Conservation (phyloP, 2,329 filamentous ascomycete species). For the Sporothrix curviconia region DNA sequence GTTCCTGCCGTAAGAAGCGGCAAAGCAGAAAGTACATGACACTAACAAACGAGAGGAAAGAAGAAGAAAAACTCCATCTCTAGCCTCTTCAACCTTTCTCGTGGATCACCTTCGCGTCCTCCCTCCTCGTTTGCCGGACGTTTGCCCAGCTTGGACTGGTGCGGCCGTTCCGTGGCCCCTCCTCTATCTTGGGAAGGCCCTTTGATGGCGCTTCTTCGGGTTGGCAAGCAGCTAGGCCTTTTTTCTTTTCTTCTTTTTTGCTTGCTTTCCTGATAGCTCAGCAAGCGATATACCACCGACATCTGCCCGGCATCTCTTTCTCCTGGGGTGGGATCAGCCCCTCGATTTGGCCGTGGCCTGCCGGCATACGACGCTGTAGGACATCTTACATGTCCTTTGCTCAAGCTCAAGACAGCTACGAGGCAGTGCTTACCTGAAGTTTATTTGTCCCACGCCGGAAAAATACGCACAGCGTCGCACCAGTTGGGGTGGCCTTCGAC, state of each 20-base stretch:
- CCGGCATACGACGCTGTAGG: no score
- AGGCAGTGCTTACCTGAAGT: not conserved
- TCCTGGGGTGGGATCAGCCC: no score
- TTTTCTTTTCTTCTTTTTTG: no score
- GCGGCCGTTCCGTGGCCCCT: conserved; percentile 3
- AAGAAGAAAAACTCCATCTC: not conserved
- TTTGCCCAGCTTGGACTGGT: conserved; percentile 1
- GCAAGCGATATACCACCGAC: conserved; percentile 12
- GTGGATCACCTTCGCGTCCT: no score
- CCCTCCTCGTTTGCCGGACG: conserved; percentile 1
- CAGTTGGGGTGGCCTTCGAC: not conserved
- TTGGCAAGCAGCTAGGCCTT: conserved; percentile 11
- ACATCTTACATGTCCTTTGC: no score
- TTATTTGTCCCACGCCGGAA: conserved; percentile 3
- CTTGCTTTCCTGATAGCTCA: not conserved
- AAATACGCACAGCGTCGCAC: conserved; percentile 3
- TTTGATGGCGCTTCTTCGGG: conserved; percentile 15
- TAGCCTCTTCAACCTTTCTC: no score
- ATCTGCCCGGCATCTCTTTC: conserved; percentile 9
- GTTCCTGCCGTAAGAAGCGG: no score
- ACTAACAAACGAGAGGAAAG: not conserved
- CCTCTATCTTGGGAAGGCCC: not conserved
- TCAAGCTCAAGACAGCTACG: no score
- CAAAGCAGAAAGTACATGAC: not conserved
- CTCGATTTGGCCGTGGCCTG: no score